Base-by-base conservation (phyloP, 331 rosid species). In the Rhamnella rubrinervis region DNA sequence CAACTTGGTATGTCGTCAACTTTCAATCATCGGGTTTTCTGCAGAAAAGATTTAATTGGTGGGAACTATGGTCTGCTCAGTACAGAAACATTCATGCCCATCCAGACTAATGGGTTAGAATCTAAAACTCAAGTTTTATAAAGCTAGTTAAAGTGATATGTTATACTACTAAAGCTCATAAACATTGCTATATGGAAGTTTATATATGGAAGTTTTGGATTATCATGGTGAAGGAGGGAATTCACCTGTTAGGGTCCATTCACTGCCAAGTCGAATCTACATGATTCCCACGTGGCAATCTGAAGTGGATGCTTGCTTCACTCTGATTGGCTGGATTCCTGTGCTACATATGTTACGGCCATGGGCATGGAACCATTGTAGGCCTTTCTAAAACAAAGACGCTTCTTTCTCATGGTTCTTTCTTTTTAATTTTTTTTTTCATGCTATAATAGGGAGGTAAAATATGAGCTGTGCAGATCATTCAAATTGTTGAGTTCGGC, bases 1-100 rank as follows among this genome's bases (percentile, higher is more conserved):
- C 90, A 91, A 35, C 71, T 90, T 11, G 97, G 90, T 55, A 88
- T 85, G 92, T 44, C 97, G 26, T 71, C 93, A 19, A 65, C 80
- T 18, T 75, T 70, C 61, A 67, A 73, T 49, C 92, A 87, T 51
- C 82, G 72, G 55, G 96, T 78, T 67, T 88, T 80, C 52, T 86
- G 96, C 62, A 78, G 96, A 74, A 91, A 91, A 55, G 38, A 85
- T 12, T 75, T 88, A 35, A 70, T 86, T 37, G 97, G 97, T 37
- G 97, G 93, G 52, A 86, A 88, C 68, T 88, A 91, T 63, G 97
- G 65, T 47, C 57, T 86, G 38, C 89, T 88, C 23, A 86, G 86
- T 52, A 85, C 88, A 40, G 85, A 93, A 17, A 41, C 89, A 13
- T 88, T 85, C 73, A 71, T 80, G 20, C 97, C 95, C 52, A 90